Evolutionary conservation across 1,284 basidiomycete genomes (phyloP).

Genomic region (Wallemia hederae): DNA sequence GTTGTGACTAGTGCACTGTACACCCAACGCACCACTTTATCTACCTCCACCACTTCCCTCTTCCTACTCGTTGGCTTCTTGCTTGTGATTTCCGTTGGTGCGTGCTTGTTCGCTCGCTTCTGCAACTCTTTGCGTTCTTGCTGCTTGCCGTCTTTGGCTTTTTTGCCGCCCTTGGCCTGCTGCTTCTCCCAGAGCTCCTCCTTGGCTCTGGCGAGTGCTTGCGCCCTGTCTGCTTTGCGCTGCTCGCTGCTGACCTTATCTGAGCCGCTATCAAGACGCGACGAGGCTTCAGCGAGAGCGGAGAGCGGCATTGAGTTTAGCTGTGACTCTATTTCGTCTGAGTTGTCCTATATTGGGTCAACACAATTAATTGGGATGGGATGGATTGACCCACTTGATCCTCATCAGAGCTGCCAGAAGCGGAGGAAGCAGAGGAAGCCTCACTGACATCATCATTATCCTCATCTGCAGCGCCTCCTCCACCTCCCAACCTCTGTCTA

Average conservation of each 20-base stretch:
- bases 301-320: not conserved
- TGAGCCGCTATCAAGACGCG: not conserved
- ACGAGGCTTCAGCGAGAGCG: not conserved
- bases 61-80: constrained; percentile 58
- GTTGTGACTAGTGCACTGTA: not conserved
- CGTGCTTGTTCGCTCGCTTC: constrained; percentile 56
- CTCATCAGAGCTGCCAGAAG: not conserved
- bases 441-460: not conserved
- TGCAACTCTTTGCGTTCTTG: constrained; percentile 21
- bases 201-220: constrained; percentile 6
- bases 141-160: constrained; percentile 7
- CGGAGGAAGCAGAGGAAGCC: not conserved
- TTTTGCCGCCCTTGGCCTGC: constrained; percentile 7
- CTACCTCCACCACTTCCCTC: constrained; percentile 41
- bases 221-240: not conserved
- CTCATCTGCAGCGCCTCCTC: not conserved
- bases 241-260: not conserved
- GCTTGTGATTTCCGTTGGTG: constrained; percentile 61
- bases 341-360: not conserved
- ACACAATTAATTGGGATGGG: not conserved
- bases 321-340: not conserved
- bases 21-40: constrained; percentile 29
- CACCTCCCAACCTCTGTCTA: not conserved
- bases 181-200: constrained; percentile 3
- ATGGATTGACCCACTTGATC: not conserved